These are phyloP conservation scores for Medicago ruthenica DNA, from an alignment of 306 rosid species.

Conservation along the genomic window DNA sequence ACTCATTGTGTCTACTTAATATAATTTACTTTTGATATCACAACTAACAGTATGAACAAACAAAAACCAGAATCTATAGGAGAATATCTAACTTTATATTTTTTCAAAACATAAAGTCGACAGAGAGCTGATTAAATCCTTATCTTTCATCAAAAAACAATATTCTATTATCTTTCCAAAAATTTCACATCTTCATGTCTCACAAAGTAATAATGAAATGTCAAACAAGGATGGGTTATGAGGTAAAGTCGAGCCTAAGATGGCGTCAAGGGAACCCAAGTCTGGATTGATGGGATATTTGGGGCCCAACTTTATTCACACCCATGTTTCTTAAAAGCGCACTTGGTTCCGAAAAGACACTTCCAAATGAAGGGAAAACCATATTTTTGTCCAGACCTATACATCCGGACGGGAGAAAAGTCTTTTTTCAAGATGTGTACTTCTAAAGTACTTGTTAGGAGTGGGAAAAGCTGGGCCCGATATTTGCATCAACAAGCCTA, in stretches of 20 bases:
- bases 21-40: constrained; percentile 6
- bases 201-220: neutral
- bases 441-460: neutral
- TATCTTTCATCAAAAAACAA: neutral
- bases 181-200: neutral
- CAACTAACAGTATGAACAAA: constrained; percentile 26
- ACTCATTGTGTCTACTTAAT: constrained; percentile 13
- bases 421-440: neutral
- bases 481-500: neutral
- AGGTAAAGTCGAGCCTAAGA: neutral
- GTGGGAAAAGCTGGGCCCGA: neutral
- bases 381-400: neutral
- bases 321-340: neutral
- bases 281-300: neutral
- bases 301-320: neutral
- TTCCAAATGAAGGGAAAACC: neutral
- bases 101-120: neutral
- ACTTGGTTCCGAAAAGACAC: neutral
- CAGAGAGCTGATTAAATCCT: neutral
- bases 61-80: neutral
- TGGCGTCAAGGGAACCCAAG: constrained; percentile 1
- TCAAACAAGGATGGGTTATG: constrained; percentile 26
- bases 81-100: constrained; percentile 13
- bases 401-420: neutral
- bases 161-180: neutral